phyloP scores from a whole-genome alignment of 2,329 filamentous ascomycete genomes.

The Aspergillus niger region DNA sequence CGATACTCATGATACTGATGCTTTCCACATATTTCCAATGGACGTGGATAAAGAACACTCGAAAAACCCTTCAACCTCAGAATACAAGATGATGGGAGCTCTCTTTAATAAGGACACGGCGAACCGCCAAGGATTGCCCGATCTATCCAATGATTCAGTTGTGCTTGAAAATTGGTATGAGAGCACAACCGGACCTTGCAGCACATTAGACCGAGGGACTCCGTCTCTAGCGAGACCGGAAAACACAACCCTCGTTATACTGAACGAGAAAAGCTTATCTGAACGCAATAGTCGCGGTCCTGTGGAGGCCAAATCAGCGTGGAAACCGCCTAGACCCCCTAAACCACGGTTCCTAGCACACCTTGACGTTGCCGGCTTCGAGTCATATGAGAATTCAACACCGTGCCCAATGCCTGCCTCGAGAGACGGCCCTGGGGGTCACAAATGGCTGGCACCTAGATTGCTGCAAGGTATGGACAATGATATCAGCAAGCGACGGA shows the following conservation, averaged over 20 bases:
- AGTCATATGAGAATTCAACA: neutral
- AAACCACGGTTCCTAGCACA: conserved; percentile 19
- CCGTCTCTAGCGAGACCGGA: neutral
- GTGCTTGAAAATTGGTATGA: neutral
- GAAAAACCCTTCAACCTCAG: neutral
- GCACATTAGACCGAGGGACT: neutral
- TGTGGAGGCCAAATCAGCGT: neutral
- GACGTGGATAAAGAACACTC: neutral
- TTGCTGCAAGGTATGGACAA: neutral
- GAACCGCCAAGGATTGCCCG: too few species aligned
- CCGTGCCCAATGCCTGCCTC: neutral
- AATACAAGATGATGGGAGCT: neutral
- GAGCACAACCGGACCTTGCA: neutral
- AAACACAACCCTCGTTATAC: neutral
- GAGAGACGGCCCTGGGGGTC: neutral
- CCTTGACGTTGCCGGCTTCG: neutral
- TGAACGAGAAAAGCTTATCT: neutral
- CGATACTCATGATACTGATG: conserved; percentile 2
- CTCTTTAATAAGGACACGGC: neutral
- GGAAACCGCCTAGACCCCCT: conserved; percentile 15
- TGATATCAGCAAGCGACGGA: neutral
- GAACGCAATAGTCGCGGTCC: neutral
- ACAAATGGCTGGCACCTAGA: neutral
- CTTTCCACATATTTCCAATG: conserved; percentile 8
- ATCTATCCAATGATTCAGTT: too few species aligned